phyloP scores from a whole-genome alignment of 2,329 filamentous ascomycete species.

The Penicillium sp. region DNA sequence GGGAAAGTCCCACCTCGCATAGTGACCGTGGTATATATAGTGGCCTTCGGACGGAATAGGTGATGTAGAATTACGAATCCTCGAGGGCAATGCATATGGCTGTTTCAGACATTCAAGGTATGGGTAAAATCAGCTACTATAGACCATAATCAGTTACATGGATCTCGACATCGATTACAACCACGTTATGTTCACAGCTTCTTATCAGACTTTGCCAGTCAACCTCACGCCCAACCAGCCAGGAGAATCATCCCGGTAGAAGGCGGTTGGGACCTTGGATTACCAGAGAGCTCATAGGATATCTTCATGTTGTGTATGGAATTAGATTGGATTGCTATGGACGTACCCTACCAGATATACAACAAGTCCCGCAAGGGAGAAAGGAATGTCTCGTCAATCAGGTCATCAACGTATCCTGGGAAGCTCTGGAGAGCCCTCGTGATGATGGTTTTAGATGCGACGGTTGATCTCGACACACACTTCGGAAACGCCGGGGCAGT shows the following conservation, averaged over 20 bases:
- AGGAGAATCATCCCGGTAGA: conserved; percentile 11
- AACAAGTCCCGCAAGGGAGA: background rate
- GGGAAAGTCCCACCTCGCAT: too few relatives aligned
- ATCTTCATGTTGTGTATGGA: conserved; percentile 32
- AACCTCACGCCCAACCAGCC: conserved; percentile 43
- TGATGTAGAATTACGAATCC: too few relatives aligned
- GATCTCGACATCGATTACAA: too few relatives aligned
- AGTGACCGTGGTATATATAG: too few relatives aligned
- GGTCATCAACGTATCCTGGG: conserved; percentile 46
- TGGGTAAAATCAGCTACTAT: too few relatives aligned
- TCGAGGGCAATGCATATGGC: too few relatives aligned
- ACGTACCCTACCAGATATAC: conserved; percentile 16
- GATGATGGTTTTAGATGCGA: conserved; percentile 78
- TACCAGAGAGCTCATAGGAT: conserved; percentile 40
- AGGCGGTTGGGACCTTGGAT: conserved; percentile 43
- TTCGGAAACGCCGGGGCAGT: conserved; percentile 67
- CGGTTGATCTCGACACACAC: conserved; percentile 63
- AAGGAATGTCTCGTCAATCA: conserved; percentile 40
- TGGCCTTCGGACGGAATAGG: too few relatives aligned
- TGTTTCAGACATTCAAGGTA: too few relatives aligned
- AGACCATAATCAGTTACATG: background rate
- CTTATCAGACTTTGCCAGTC: conserved; percentile 42
- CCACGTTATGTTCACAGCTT: too few relatives aligned
- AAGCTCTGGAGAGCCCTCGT: conserved; percentile 49
- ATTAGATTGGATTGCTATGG: conserved; percentile 5